These are phyloP conservation scores for Dalechampia spathulata DNA, from an alignment of 441 rosid species.

Conservation along the genomic window DNA sequence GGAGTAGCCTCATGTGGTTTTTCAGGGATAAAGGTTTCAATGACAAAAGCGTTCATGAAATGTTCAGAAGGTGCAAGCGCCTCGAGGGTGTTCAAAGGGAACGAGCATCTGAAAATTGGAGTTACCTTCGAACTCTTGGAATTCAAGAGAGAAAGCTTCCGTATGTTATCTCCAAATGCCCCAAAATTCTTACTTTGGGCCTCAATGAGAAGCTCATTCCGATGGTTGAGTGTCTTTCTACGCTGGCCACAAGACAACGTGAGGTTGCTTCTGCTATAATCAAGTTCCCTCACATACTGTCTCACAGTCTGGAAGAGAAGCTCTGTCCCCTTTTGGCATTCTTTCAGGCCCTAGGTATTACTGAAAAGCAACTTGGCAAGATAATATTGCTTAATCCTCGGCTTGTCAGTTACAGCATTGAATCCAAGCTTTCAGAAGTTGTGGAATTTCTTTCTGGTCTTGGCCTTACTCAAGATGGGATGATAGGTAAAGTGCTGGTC, in stretches of 20 bases:
- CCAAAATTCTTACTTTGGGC: slow-evolving; percentile 70
- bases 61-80: slow-evolving; percentile 82
- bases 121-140: slow-evolving; percentile 60
- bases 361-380: slow-evolving; percentile 82
- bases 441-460: slow-evolving; percentile 65
- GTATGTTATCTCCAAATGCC: slow-evolving; percentile 65
- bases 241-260: slow-evolving; percentile 46
- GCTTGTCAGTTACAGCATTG: slow-evolving; percentile 89
- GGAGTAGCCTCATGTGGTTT: slow-evolving; percentile 69
- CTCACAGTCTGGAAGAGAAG: slow-evolving; percentile 71
- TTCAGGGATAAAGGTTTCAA: slow-evolving; percentile 79
- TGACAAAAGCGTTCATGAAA: slow-evolving; percentile 49
- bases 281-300: slow-evolving; percentile 65
- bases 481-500: slow-evolving; percentile 65
- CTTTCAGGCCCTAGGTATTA: slow-evolving; percentile 77
- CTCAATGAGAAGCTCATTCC: slow-evolving; percentile 74
- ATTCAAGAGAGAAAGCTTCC: slow-evolving; percentile 88
- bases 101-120: slow-evolving; percentile 80
- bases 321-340: slow-evolving; percentile 95
- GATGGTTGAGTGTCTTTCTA: slow-evolving; percentile 75
- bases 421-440: slow-evolving; percentile 50
- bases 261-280: slow-evolving; percentile 78
- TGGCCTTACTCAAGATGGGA: slow-evolving; percentile 65
- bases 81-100: slow-evolving; percentile 52
- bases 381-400: slow-evolving; percentile 78